Evolutionary conservation across 192 early-diverging fungal genomes (phyloP).

Genomic region (Lobosporangium transversale): DNA sequence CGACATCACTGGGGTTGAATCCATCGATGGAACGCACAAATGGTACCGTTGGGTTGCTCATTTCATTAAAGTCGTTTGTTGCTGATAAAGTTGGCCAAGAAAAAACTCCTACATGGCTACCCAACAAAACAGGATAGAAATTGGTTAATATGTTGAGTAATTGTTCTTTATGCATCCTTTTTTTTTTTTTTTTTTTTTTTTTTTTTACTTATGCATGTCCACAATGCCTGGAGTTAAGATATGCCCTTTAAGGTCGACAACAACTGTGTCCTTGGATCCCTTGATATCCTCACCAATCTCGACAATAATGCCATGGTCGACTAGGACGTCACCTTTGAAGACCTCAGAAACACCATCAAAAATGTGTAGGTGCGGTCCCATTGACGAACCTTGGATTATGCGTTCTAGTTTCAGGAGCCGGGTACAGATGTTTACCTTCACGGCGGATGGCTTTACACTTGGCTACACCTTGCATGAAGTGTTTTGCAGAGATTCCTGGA

Average conservation of each 20-base stretch:
- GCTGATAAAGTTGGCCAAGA: constrained; percentile 70
- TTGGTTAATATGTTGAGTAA: too few species aligned
- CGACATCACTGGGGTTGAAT: constrained; percentile 74
- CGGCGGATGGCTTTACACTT: constrained; percentile 51
- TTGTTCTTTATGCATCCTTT: too few species aligned
- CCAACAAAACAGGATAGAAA: too few species aligned
- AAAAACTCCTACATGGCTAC: constrained; percentile 72
- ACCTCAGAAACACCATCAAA: constrained; percentile 60
- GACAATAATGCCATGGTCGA: constrained; percentile 69
- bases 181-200: not conserved
- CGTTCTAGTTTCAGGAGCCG: constrained; percentile 18
- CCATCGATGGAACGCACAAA: constrained; percentile 72
- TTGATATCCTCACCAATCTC: constrained; percentile 54
- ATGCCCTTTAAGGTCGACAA: constrained; percentile 72
- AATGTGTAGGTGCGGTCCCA: constrained; percentile 52
- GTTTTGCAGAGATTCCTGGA: constrained; percentile 37
- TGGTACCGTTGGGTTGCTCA: constrained; percentile 66
- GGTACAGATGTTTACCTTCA: constrained; percentile 28
- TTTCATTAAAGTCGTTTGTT: constrained; percentile 74
- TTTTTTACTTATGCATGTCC: constrained; percentile 71
- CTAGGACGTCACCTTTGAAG: constrained; percentile 59
- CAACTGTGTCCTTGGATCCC: constrained; percentile 38
- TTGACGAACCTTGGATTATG: constrained; percentile 57
- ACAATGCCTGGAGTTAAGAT: constrained; percentile 81
- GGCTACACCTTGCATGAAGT: constrained; percentile 29